These are phyloP conservation scores for Pythium diclinum DNA, from an alignment of 352 stramenopile genomes.

Conservation along the genomic window DNA sequence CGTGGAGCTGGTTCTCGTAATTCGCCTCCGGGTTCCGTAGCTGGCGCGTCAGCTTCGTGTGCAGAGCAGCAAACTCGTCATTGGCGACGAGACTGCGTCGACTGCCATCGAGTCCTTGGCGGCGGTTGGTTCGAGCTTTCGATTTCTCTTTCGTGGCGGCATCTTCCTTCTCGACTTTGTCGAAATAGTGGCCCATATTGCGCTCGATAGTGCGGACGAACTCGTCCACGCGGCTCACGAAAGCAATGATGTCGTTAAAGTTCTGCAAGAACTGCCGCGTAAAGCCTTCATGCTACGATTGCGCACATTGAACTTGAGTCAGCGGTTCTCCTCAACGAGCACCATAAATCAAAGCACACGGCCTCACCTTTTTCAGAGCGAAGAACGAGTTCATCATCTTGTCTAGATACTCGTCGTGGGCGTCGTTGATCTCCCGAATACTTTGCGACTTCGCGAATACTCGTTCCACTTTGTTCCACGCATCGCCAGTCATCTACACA, in stretches of 20 bases:
- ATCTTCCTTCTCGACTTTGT: constrained; percentile 1
- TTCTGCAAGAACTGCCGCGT: constrained; percentile 67
- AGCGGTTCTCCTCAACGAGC: too few species aligned
- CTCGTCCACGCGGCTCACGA: constrained; percentile 50
- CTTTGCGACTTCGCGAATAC: constrained; percentile 29
- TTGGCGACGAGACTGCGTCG: constrained; percentile 10
- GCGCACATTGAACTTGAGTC: not conserved
- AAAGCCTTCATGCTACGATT: constrained; percentile 49
- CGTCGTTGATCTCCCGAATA: constrained; percentile 51
- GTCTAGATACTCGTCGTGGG: constrained; percentile 62
- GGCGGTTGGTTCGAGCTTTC: not conserved
- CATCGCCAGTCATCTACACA: constrained; percentile 27
- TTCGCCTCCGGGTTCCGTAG: constrained; percentile 44
- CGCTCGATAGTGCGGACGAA: constrained; percentile 48
- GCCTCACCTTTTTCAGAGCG: constrained; percentile 70
- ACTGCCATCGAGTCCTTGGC: not conserved
- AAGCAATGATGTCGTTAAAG: constrained; percentile 73
- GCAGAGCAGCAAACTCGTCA: constrained; percentile 11
- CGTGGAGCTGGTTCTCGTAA: constrained; percentile 62
- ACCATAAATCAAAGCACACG: too few species aligned
- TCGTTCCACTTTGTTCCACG: constrained; percentile 23
- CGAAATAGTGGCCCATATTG: constrained; percentile 40
- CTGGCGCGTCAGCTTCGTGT: constrained; percentile 29
- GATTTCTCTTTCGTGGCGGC: not conserved
- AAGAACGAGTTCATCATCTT: constrained; percentile 68